Evolutionary conservation across 768 basidiomycete species (phyloP).

Genomic region (Calocybe cyanea): DNA sequence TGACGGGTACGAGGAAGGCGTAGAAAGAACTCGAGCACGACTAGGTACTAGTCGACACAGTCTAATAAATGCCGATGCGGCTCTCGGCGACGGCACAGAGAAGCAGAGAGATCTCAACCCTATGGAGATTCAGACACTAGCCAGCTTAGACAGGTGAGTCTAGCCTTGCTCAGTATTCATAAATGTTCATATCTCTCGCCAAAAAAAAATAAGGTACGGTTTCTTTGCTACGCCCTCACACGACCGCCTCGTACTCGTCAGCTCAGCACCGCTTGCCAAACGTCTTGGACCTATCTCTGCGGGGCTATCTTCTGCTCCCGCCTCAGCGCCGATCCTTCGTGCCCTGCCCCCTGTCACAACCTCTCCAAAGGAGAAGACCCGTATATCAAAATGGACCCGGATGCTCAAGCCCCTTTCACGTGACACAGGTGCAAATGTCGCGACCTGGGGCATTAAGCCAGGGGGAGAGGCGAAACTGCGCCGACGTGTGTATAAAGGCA

Average conservation of each 20-base stretch:
- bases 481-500: conserved; percentile 85
- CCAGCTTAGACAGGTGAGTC: conserved; percentile 83
- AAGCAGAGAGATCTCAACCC: conserved; percentile 63
- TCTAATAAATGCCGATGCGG: conserved; percentile 54
- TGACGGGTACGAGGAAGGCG: conserved; percentile 91
- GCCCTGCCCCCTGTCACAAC: conserved; percentile 45
- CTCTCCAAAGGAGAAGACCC: conserved; percentile 59
- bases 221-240: conserved; percentile 81
- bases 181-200: conserved; percentile 4
- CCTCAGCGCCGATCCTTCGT: conserved; percentile 41
- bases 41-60: conserved; percentile 51
- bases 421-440: conserved; percentile 75
- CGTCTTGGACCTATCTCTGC: conserved; percentile 45
- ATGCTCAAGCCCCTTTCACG: conserved; percentile 74
- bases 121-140: conserved; percentile 71
- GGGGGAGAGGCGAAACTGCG: conserved; percentile 68
- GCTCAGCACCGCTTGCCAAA: conserved; percentile 57
- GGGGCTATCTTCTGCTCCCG: conserved; percentile 41
- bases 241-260: conserved; percentile 77
- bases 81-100: conserved; percentile 53
- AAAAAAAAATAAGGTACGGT: conserved; percentile 95
- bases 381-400: conserved; percentile 92
- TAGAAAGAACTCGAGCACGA: conserved; percentile 87
- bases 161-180: conserved; percentile 1
- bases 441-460: conserved; percentile 64